Conservation (phyloP, 768 basidiomycete genomes). For the Hydnomerulius pinastri region DNA sequence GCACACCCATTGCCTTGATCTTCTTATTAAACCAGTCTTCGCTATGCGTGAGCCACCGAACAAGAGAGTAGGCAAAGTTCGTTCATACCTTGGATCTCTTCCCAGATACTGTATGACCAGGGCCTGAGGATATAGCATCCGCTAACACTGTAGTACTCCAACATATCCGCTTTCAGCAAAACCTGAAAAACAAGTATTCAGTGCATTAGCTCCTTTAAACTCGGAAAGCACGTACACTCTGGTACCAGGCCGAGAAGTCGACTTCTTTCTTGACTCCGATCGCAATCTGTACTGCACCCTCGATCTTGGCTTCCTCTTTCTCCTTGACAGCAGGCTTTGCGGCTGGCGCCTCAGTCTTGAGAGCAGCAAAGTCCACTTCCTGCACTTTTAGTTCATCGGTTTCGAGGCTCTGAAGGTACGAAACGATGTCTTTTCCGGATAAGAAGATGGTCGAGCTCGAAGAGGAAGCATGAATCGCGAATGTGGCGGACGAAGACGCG, state of each 20-base stretch:
- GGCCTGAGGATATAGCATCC: slow-evolving; percentile 99
- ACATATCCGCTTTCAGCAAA: slow-evolving; percentile 97
- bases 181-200: slow-evolving; percentile 53
- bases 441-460: slow-evolving; percentile 76
- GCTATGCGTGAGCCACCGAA: neutral
- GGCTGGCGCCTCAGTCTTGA: slow-evolving; percentile 50
- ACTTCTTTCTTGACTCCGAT: slow-evolving; percentile 96
- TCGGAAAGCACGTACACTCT: slow-evolving; percentile 58
- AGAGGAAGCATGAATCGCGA: slow-evolving; percentile 77
- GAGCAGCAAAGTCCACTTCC: slow-evolving; percentile 69
- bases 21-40: slow-evolving; percentile 89
- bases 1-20: slow-evolving; percentile 93
- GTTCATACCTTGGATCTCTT: slow-evolving; percentile 81
- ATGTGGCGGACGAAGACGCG: slow-evolving; percentile 58
- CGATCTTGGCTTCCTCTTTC: slow-evolving; percentile 78
- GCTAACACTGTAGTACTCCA: slow-evolving; percentile 98
- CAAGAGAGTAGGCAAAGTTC: neutral
- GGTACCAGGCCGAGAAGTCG: slow-evolving; percentile 94
- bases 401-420: slow-evolving; percentile 73
- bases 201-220: slow-evolving; percentile 1
- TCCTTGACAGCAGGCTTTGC: slow-evolving; percentile 47
- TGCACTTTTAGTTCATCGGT: slow-evolving; percentile 64
- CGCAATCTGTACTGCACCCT: slow-evolving; percentile 88
- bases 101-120: slow-evolving; percentile 98
- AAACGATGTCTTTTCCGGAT: slow-evolving; percentile 70